Evolutionary conservation across 345 rosid species (phyloP).

Genomic region (Syzygium aqueum): DNA sequence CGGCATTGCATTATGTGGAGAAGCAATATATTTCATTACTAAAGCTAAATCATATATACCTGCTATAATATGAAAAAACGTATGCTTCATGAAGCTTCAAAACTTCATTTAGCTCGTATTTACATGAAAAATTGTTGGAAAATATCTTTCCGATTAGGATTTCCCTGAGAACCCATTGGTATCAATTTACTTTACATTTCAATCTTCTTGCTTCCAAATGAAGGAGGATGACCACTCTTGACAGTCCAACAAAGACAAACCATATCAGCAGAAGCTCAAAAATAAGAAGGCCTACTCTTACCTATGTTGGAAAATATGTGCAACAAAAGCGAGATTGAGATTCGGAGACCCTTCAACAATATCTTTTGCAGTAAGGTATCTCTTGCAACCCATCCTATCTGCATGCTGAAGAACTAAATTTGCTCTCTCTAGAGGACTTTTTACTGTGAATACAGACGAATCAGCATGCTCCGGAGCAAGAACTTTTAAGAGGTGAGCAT

Average conservation of each 20-base stretch:
- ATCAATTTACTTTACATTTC: background rate
- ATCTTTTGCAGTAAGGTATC: conserved; percentile 93
- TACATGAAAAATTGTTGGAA: background rate
- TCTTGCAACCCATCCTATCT: conserved; percentile 93
- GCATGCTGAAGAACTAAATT: conserved; percentile 91
- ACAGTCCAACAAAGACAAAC: background rate
- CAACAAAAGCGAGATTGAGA: conserved; percentile 97
- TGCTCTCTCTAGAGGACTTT: conserved; percentile 59
- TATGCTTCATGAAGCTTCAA: background rate
- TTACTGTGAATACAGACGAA: conserved; percentile 46
- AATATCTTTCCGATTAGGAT: background rate
- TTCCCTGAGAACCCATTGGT: background rate
- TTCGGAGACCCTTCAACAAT: conserved; percentile 95
- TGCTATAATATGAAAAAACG: background rate
- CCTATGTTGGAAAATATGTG: conserved; percentile 99
- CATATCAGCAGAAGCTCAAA: background rate
- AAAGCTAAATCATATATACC: background rate
- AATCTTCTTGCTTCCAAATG: background rate
- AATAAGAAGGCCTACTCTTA: conserved; percentile 11
- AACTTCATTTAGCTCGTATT: background rate
- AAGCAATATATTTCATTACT: background rate
- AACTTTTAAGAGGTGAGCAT: conserved; percentile 82
- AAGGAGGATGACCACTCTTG: background rate
- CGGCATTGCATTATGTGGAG: background rate
- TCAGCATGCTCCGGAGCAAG: conserved; percentile 83